Evolutionary conservation across 2,329 filamentous ascomycete species (phyloP).

Genomic region (Paraphaeosphaeria minitans): DNA sequence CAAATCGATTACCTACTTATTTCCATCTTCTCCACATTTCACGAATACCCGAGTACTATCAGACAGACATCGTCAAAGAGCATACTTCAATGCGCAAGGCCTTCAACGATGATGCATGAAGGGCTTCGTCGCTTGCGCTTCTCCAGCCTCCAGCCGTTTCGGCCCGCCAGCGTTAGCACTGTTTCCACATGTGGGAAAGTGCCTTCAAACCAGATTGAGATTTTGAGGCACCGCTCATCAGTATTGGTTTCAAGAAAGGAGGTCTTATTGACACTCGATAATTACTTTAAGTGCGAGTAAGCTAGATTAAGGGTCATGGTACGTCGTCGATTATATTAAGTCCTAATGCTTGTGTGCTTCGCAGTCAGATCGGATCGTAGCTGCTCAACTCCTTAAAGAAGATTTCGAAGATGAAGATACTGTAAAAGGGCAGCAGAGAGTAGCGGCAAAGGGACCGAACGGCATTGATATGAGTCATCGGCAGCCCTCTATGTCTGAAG

Average conservation of each 20-base stretch:
- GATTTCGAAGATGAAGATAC: neutral
- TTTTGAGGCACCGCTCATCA: neutral
- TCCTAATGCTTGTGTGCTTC: neutral
- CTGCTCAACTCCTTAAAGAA: neutral
- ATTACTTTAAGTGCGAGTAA: neutral
- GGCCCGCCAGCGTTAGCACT: constrained; percentile 2
- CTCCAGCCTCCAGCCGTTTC: neutral
- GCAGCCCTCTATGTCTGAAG: neutral
- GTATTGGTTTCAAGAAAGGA: neutral
- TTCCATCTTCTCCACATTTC: neutral
- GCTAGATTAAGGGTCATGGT: neutral
- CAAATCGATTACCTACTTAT: neutral
- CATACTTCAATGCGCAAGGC: neutral
- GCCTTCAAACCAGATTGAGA: neutral
- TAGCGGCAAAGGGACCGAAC: neutral
- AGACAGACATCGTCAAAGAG: neutral
- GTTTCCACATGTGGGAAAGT: neutral
- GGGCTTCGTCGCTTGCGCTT: constrained; percentile 3
- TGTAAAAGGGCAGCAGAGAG: neutral
- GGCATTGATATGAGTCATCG: neutral
- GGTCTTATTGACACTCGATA: neutral
- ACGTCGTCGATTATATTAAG: neutral
- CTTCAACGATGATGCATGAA: neutral
- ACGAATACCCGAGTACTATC: neutral
- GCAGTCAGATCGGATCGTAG: neutral